Conservation (phyloP, 495 filamentous ascomycete genomes). For the Trichoderma erinaceum region DNA sequence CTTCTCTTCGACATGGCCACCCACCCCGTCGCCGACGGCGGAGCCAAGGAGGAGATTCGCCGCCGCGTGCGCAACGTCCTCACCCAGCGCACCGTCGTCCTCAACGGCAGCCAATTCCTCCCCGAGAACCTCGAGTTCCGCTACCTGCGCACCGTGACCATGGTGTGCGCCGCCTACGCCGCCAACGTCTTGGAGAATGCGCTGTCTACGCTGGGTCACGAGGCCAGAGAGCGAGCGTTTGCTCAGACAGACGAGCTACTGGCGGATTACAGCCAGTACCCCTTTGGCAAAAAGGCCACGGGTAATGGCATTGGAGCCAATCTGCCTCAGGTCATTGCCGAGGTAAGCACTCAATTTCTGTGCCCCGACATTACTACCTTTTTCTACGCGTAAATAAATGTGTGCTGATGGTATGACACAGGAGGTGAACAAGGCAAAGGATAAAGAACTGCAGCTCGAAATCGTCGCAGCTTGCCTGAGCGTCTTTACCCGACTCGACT, state of each 20-base stretch:
- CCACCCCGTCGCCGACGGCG: constrained; percentile 94
- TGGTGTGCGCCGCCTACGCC: constrained; percentile 97
- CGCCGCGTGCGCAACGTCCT: constrained; percentile 86
- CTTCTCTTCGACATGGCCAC: constrained; percentile 99
- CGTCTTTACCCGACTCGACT: constrained; percentile 95
- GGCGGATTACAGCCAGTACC: constrained; percentile 94
- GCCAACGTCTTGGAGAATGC: constrained; percentile 98
- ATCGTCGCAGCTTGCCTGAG: constrained; percentile 93
- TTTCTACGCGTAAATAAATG: background rate
- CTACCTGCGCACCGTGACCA: constrained; percentile 81
- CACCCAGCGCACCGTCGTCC: constrained; percentile 87
- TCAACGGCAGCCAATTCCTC: constrained; percentile 75
- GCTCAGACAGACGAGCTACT: constrained; percentile 94
- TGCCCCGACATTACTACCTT: background rate
- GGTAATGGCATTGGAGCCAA: constrained; percentile 87
- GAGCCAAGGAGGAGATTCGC: constrained; percentile 95
- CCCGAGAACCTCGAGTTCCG: constrained; percentile 92
- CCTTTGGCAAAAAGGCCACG: constrained; percentile 75
- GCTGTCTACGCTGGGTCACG: constrained; percentile 86
- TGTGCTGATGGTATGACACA: constrained; percentile 18
- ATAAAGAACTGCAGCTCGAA: constrained; percentile 93
- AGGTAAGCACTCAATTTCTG: constrained; percentile 36
- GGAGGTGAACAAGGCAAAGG: constrained; percentile 76
- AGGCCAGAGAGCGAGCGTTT: constrained; percentile 87
- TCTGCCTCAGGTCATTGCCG: constrained; percentile 76